Conservation (phyloP, 2,329 filamentous ascomycete species). For the Colletotrichum zoysiae region DNA sequence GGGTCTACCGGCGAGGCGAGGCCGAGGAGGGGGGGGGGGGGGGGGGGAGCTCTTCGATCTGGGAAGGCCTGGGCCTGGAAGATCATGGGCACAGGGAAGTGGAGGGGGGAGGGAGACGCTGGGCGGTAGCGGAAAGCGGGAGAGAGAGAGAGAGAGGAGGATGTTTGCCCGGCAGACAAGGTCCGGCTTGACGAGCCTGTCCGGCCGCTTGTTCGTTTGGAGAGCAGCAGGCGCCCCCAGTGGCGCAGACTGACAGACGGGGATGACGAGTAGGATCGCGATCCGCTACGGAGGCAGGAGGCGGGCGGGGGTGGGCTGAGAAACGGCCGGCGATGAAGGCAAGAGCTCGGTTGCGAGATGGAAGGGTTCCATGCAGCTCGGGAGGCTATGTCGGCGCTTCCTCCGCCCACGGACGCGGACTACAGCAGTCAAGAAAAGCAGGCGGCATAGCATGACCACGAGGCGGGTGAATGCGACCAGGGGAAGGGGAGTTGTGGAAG, state of each 20-base stretch:
- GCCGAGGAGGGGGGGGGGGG: too few species aligned
- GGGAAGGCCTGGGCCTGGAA: constrained; percentile 31
- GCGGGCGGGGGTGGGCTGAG: constrained; percentile 18
- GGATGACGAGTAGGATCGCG: constrained; percentile 1
- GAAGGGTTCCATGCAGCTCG: constrained; percentile 40
- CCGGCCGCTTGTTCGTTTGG: constrained; percentile 34
- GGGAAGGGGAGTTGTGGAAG: not conserved
- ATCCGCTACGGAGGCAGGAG: not conserved
- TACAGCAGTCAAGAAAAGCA: constrained; percentile 38
- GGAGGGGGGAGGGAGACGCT: constrained; percentile 1
- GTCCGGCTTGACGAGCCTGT: constrained; percentile 21
- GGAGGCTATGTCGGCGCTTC: constrained; percentile 41
- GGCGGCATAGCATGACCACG: constrained; percentile 31
- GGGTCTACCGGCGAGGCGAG: constrained; percentile 38
- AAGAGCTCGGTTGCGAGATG: constrained; percentile 36
- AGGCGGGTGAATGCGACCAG: constrained; percentile 29
- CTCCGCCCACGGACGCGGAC: constrained; percentile 29
- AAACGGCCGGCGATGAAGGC: constrained; percentile 24
- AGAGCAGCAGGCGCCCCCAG: constrained; percentile 8
- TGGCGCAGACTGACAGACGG: constrained; percentile 21
- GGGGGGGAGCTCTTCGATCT: constrained; percentile 25
- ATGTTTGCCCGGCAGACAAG: constrained; percentile 28
- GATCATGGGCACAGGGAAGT: constrained; percentile 28
- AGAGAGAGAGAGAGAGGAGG: constrained; percentile 23
- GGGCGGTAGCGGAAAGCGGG: constrained; percentile 22